phyloP scores from a whole-genome alignment of 2,329 filamentous ascomycete species.

The Macrophomina tecta region DNA sequence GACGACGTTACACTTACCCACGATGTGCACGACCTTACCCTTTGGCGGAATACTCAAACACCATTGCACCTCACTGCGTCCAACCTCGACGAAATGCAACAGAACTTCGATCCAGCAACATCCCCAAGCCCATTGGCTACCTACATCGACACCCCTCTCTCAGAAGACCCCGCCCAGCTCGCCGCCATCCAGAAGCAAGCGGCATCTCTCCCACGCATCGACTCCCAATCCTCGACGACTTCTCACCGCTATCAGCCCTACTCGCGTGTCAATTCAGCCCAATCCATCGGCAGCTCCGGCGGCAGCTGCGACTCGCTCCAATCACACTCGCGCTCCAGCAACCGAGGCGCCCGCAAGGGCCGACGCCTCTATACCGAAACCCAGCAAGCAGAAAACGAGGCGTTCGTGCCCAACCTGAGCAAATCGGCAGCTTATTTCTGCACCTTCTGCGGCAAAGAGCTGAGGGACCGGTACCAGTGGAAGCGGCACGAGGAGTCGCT shows the following conservation, averaged over 20 bases:
- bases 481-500: constrained; percentile 9
- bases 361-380: neutral
- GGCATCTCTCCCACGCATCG: neutral
- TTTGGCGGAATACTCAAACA: neutral
- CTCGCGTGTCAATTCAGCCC: neutral
- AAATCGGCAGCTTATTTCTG: neutral
- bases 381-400: neutral
- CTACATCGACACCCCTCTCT: neutral
- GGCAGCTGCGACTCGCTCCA: neutral
- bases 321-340: neutral
- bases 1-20: neutral
- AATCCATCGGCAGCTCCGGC: neutral
- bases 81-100: neutral
- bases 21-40: neutral
- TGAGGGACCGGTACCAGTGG: constrained; percentile 15
- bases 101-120: neutral
- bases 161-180: neutral
- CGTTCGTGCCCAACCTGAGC: neutral
- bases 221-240: neutral
- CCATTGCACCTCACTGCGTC: neutral
- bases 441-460: constrained; percentile 4
- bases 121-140: neutral
- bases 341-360: neutral
- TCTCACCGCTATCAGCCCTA: neutral
- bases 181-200: neutral